Evolutionary conservation across 192 early-diverging fungal species (phyloP).

Genomic region (Umbelopsis vinacea): DNA sequence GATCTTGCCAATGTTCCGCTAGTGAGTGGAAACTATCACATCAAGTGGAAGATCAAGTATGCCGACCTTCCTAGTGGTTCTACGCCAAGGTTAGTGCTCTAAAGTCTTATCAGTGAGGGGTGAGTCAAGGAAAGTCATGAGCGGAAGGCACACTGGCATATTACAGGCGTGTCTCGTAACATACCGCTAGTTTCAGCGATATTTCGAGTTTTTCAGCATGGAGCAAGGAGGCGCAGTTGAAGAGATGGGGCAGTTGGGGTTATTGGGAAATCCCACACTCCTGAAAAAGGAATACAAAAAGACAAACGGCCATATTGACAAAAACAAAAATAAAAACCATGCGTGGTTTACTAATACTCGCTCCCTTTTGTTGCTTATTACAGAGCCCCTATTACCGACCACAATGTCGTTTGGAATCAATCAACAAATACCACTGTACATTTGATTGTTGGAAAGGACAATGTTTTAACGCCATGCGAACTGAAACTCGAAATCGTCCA

Average conservation of each 20-base stretch:
- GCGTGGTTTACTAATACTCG: conserved; percentile 1
- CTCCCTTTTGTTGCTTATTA: neutral
- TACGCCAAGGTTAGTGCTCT: conserved; percentile 40
- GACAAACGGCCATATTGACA: neutral
- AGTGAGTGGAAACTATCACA: conserved; percentile 78
- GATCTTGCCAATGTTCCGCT: conserved; percentile 85
- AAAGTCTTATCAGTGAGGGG: neutral
- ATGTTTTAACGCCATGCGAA: conserved; percentile 75
- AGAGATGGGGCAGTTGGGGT: neutral
- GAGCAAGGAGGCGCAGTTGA: conserved; percentile 8
- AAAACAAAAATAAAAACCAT: neutral
- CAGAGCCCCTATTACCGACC: conserved; percentile 56
- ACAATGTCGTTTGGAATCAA: conserved; percentile 69
- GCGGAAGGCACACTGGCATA: neutral
- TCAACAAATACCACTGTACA: conserved; percentile 54
- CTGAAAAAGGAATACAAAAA: conserved; percentile 9
- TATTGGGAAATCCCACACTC: neutral
- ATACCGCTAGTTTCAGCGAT: neutral
- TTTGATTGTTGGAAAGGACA: conserved; percentile 75
- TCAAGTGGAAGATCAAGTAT: conserved; percentile 74
- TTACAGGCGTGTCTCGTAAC: neutral
- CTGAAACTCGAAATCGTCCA: conserved; percentile 65
- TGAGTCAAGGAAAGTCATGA: neutral
- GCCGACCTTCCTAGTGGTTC: conserved; percentile 35
- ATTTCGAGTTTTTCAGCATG: neutral